Evolutionary conservation across 2,329 filamentous ascomycete species (phyloP), one percentile per base, ranked within the genome.

Genomic region (Tolypocladium guangdongense): DNA sequence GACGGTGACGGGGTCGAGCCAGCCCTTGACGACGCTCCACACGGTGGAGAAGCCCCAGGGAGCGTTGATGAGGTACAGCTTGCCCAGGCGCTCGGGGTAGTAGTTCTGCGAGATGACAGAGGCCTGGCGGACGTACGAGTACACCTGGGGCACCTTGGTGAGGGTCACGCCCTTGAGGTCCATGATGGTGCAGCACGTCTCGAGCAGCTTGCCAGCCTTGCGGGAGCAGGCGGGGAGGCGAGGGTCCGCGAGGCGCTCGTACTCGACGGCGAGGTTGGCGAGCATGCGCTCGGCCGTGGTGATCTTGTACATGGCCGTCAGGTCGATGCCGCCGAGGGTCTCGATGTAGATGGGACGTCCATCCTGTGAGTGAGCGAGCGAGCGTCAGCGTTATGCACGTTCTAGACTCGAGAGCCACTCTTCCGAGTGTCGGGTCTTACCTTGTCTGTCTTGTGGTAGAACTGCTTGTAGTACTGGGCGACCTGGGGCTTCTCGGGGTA

Each of bases 161-260:
- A 97, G 74, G 55, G 89, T 89, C 27, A 99, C 91, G 57, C 91
- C 91, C 78, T 96, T 96, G 70, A 96, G 81, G 73, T 99, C 93
- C 86, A 97, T 93, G 74, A 99, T 90, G 59, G 88, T 92, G 84
- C 93, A 97, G 78, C 90, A 96, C 27, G 93, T 99, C 78, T 99
- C 93, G 65, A 96, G 86, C 54, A 99, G 84, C 66, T 86, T 82
- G 64, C 88, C 90, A 27, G 86, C 78, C 75, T 96, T 95, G 72
- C 92, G 90, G 54, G 90, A 96, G 80, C 90, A 96, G 61, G 93
- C 92, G 51, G 93, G 93, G 54, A 99, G 82, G 61, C 93, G 88
- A 16, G 91, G 91, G 72, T 97, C 92, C 61, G 89, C 81, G 62
- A 97, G 81, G 71, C 92, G 95, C 78, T 99, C 93, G 77, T 99